A percentile compares a stretch with the other conserved stretches of the same genome.
These are phyloP conservation scores for Pilatotrama ljubarskyi DNA, from an alignment of 768 basidiomycete species.

Conservation along the genomic window DNA sequence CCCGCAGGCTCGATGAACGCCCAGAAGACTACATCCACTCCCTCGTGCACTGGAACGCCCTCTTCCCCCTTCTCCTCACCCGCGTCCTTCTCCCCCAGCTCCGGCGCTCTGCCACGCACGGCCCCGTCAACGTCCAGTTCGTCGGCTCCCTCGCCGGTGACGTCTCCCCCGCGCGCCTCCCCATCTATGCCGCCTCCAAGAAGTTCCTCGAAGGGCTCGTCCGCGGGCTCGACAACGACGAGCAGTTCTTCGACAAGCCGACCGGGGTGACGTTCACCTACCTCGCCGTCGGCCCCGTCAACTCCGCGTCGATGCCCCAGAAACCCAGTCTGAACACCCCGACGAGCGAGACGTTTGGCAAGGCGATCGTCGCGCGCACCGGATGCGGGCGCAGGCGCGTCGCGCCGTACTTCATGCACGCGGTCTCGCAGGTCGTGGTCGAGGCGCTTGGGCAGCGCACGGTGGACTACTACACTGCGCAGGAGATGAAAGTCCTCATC, in stretches of 20 bases:
- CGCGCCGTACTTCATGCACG: constrained; percentile 26
- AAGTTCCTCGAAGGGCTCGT: constrained; percentile 27
- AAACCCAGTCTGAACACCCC: constrained; percentile 15
- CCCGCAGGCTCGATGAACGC: constrained; percentile 24
- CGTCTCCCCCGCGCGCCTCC: constrained; percentile 25
- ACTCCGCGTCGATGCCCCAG: constrained; percentile 12
- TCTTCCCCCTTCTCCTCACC: constrained; percentile 30
- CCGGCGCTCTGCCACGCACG: constrained; percentile 22
- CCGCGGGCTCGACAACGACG: constrained; percentile 27
- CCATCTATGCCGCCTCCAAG: constrained; percentile 28
- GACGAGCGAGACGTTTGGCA: constrained; percentile 22
- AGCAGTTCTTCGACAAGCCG: constrained; percentile 20
- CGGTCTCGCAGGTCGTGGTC: constrained; percentile 8
- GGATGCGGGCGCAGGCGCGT: constrained; percentile 26
- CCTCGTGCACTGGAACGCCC: constrained; percentile 22
- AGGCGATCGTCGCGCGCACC: constrained; percentile 20
- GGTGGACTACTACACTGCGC: constrained; percentile 11
- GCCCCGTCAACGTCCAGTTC: constrained; percentile 29
- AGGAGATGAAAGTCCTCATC: constrained; percentile 14
- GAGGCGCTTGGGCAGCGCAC: constrained; percentile 11
- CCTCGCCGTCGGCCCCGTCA: constrained; percentile 27
- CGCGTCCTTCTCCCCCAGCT: constrained; percentile 32
- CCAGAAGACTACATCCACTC: constrained; percentile 19
- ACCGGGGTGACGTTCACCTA: constrained; percentile 28
- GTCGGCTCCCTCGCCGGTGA: constrained; percentile 26